Conservation (phyloP, 2,329 filamentous ascomycete species). For the Paecilomyces fulvus region DNA sequence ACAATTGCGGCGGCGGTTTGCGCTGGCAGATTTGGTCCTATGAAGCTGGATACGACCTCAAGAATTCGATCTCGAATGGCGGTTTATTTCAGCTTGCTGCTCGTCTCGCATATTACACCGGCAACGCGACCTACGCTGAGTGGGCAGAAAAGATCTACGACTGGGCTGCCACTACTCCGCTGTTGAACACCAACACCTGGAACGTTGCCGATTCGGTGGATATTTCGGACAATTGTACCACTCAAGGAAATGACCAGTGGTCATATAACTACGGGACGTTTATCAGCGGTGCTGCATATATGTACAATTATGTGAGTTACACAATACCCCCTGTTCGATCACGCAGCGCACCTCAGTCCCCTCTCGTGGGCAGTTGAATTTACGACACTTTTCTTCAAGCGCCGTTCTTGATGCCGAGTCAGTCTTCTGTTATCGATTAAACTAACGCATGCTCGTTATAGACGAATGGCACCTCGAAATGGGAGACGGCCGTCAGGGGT, state of each 20-base stretch:
- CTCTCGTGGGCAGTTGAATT: no score
- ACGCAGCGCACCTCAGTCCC: neutral
- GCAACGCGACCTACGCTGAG: conserved; percentile 66
- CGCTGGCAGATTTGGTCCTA: conserved; percentile 80
- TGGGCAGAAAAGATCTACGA: conserved; percentile 64
- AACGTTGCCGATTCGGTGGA: conserved; percentile 50
- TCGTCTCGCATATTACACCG: conserved; percentile 68
- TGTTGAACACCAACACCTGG: conserved; percentile 43
- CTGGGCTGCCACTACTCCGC: conserved; percentile 46
- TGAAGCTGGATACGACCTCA: conserved; percentile 58
- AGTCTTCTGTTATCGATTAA: neutral
- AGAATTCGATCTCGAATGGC: conserved; percentile 52
- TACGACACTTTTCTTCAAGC: neutral
- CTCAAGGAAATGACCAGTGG: conserved; percentile 48
- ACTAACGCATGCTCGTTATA: conserved; percentile 8
- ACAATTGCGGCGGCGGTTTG: conserved; percentile 62
- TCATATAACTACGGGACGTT: conserved; percentile 52
- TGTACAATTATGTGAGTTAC: conserved; percentile 44
- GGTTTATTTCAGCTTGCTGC: conserved; percentile 52
- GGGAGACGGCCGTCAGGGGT: conserved; percentile 50
- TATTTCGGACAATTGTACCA: conserved; percentile 41
- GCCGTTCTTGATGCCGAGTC: neutral
- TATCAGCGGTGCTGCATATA: conserved; percentile 47
- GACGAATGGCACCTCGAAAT: conserved; percentile 40
- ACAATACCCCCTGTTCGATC: neutral